phyloP scores from a whole-genome alignment of 2,329 filamentous ascomycete species.

The Aureobasidium mangrovei region DNA sequence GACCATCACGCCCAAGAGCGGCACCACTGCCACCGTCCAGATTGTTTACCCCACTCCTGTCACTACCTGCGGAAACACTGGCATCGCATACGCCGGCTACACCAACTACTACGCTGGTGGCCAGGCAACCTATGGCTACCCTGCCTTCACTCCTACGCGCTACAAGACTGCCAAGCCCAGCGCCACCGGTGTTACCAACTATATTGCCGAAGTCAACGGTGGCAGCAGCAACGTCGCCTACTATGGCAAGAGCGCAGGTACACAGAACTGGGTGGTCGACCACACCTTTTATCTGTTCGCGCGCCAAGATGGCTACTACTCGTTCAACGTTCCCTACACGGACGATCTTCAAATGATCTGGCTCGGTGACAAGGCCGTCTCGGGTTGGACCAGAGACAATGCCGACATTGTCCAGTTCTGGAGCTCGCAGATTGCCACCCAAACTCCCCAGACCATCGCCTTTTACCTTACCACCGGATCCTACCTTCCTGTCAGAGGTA shows the following conservation, averaged over 20 bases:
- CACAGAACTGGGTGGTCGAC: conserved; percentile 14
- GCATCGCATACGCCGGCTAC: conserved; percentile 15
- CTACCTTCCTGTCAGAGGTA: conserved; percentile 4
- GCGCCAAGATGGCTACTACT: conserved; percentile 15
- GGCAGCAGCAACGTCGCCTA: neutral
- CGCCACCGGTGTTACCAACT: conserved; percentile 12
- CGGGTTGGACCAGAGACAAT: conserved; percentile 16
- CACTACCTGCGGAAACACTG: conserved; percentile 13
- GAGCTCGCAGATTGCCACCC: conserved; percentile 1
- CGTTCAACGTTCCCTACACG: conserved; percentile 16
- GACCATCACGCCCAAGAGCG: conserved; percentile 7
- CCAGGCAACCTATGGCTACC: conserved; percentile 14
- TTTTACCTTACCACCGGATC: conserved; percentile 12
- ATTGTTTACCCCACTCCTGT: conserved; percentile 14
- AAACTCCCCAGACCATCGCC: conserved; percentile 13
- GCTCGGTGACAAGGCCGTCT: conserved; percentile 15
- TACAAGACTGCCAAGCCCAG: conserved; percentile 15
- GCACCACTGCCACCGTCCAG: conserved; percentile 7
- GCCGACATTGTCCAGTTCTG: conserved; percentile 15
- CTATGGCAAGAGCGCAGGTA: conserved; percentile 1
- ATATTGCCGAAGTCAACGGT: conserved; percentile 15
- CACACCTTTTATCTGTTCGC: conserved; percentile 17
- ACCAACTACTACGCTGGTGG: conserved; percentile 13
- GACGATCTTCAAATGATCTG: conserved; percentile 16
- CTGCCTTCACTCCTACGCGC: conserved; percentile 11